Evolutionary conservation across 495 filamentous ascomycete species (phyloP), one percentile per base, ranked within the genome.

Genomic region (Daldinia concentrica): DNA sequence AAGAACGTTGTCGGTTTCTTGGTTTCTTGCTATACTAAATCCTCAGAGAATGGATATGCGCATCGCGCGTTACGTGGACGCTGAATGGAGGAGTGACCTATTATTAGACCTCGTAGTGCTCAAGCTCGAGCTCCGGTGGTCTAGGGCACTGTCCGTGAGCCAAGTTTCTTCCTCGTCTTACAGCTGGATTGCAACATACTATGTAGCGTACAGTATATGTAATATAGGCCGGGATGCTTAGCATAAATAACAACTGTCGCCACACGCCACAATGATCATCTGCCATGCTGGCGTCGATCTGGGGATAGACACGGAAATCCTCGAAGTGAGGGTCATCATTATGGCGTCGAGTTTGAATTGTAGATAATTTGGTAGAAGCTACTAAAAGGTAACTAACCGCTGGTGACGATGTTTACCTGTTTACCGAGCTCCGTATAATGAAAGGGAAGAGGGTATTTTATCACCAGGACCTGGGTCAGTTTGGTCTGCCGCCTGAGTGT

Each of bases 191-290:
- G 57, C 48, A 59, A 54, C 56, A 37, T 48, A 39, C 37, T 36
- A 36, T 36, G 27, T 63, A 61, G 39, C 56, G 45, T 19, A 30
- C 34, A 36, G 24, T 39, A 52, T n/a, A 15, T 39, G 41, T n/a
- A 15, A 60, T 45, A 45, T 60, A 55, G 66, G 22, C 52, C 52
- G 30, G 48, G 62, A 30, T 57, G 36, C 37, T 61, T 60, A 64
- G 68, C 62, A 71, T 64, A 51, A 70, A 59, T 59, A 73, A 59
- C 43, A 62, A 50, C 45, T 57, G 55, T 64, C 34, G 65, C 65
- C 70, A 73, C 65, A 69, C 62, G 71, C 71, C 71, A 66, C 71
- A 69, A 24, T 34, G 71, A 73, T 73, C 71, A 66, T 68, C 71
- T 58, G 65, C 57, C 57, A 73, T 73, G 71, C 71, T 62, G 66